Evolutionary conservation across 202 grass and related monocot species (phyloP).

Genomic region (Panicum hallii): DNA sequence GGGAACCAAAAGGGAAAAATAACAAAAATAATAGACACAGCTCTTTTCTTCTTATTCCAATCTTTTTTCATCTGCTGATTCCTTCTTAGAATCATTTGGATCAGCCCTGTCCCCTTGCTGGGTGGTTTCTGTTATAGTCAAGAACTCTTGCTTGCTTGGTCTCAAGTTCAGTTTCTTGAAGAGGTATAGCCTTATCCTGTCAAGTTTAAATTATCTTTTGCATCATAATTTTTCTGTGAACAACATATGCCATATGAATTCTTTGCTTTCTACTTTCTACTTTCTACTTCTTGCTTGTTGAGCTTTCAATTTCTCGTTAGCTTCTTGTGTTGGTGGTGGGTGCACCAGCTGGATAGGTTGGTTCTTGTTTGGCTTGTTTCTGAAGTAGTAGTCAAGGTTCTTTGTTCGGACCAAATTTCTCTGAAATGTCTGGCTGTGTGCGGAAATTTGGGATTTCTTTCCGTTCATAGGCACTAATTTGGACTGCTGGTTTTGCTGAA

Average conservation of each 20-base stretch:
- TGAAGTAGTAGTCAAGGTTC: slow-evolving; percentile 39
- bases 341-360: slow-evolving; percentile 46
- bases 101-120: slow-evolving; percentile 63
- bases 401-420: slow-evolving; percentile 26
- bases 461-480: slow-evolving; percentile 38
- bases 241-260: neutral
- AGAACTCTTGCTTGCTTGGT: slow-evolving; percentile 45
- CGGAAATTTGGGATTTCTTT: slow-evolving; percentile 5
- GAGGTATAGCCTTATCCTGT: slow-evolving; percentile 51
- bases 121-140: slow-evolving; percentile 60
- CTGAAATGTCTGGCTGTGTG: slow-evolving; percentile 12
- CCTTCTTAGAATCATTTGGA: slow-evolving; percentile 58
- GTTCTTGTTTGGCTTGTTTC: slow-evolving; percentile 27
- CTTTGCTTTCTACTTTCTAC: slow-evolving; percentile 28
- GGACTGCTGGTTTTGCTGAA: slow-evolving; percentile 45
- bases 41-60: slow-evolving; percentile 61
- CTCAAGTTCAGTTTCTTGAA: slow-evolving; percentile 41
- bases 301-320: slow-evolving; percentile 45
- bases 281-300: slow-evolving; percentile 44
- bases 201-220: slow-evolving; percentile 11
- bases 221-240: slow-evolving; percentile 19
- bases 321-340: slow-evolving; percentile 50
- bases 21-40: slow-evolving; percentile 47
- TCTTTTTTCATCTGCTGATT: slow-evolving; percentile 44
- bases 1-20: slow-evolving; percentile 54